A percentile compares a stretch with the other conserved stretches of the same genome.
These are phyloP conservation scores for Scenedesmus sp. DNA, from an alignment of 163 green algal species.

Conservation along the genomic window DNA sequence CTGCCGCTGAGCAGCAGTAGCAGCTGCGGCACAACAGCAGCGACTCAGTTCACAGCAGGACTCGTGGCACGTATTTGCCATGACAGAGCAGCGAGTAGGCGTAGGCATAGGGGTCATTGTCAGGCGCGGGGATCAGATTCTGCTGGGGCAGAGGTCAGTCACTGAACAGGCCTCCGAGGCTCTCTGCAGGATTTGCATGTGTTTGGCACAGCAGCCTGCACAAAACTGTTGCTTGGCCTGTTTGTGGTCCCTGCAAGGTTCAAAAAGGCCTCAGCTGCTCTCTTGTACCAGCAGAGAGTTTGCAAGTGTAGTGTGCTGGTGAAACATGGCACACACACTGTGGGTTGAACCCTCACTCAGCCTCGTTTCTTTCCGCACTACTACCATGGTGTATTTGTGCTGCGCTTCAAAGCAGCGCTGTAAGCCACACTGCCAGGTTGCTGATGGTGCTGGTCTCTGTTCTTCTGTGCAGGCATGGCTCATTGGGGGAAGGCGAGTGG, in stretches of 20 bases:
- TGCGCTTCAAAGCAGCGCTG: background rate
- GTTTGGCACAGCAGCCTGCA: background rate
- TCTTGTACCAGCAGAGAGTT: background rate
- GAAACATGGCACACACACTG: background rate
- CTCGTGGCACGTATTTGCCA: background rate
- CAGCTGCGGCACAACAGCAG: background rate
- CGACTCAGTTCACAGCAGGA: background rate
- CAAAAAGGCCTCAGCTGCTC: no score
- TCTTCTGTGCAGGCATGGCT: conserved; percentile 17
- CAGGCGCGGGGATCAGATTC: background rate
- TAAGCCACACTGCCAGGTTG: background rate
- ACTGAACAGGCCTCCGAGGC: background rate
- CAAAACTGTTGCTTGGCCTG: no score
- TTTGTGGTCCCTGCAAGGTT: no score
- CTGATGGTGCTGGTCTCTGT: background rate
- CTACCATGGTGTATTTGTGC: background rate
- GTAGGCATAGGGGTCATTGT: conserved; percentile 45
- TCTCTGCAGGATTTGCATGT: background rate
- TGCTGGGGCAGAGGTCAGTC: conserved; percentile 28
- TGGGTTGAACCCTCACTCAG: background rate
- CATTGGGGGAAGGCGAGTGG: conserved; percentile 44
- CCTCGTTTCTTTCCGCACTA: background rate
- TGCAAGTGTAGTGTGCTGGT: background rate
- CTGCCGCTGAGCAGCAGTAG: background rate
- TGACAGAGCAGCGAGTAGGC: background rate